Percentiles rank a stretch among this genome's conserved stretches.
Conservation (phyloP, 441 rosid species). For the Eruca vesicaria region DNA sequence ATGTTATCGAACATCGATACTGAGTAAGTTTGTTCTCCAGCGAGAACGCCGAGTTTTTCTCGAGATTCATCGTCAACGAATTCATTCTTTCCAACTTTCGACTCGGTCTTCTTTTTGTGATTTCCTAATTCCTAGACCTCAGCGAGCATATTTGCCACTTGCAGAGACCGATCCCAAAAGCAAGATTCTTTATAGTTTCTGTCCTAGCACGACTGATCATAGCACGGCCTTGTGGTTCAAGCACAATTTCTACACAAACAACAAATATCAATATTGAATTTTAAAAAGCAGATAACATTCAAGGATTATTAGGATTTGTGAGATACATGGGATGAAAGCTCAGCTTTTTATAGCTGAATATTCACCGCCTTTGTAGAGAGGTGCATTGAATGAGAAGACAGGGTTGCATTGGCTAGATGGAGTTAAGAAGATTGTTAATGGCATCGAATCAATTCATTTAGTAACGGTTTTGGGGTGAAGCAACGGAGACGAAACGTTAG, state of each 20-base stretch:
- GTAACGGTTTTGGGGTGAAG: not conserved
- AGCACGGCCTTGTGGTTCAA: not conserved
- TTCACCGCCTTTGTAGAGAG: not conserved
- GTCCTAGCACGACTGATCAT: not conserved
- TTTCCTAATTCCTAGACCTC: slow-evolving; percentile 67
- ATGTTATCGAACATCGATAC: slow-evolving; percentile 44
- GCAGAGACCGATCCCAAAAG: slow-evolving; percentile 48
- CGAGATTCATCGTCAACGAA: slow-evolving; percentile 30
- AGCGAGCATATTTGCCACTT: slow-evolving; percentile 59
- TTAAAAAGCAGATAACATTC: not conserved
- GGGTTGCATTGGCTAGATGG: not conserved
- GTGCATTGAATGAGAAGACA: not conserved
- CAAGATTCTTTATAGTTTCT: not conserved
- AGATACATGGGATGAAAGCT: not conserved
- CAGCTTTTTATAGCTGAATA: not conserved
- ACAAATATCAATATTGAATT: not conserved
- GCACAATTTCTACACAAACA: not conserved
- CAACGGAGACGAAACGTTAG: not conserved
- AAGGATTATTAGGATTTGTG: not conserved
- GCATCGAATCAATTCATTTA: not conserved
- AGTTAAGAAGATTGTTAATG: not conserved
- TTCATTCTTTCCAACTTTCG: slow-evolving; percentile 35
- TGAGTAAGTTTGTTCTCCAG: slow-evolving; percentile 57
- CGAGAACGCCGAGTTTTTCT: slow-evolving; percentile 14
- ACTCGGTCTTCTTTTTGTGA: slow-evolving; percentile 51